Evolutionary conservation across 345 rosid genomes (phyloP).

Genomic region (Brassica incana): DNA sequence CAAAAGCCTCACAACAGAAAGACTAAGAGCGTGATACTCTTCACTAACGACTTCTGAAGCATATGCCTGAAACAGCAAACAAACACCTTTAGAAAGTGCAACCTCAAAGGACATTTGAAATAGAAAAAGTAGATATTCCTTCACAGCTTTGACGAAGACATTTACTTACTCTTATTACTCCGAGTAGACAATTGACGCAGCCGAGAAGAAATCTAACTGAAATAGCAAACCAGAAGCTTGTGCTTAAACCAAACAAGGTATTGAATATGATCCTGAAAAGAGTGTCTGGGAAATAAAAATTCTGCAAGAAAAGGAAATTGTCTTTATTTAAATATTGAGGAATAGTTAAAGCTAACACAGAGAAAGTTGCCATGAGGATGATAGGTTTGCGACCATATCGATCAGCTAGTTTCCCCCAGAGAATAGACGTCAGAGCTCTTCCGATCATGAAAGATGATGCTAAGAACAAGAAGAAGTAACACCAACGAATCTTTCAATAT

Average conservation of each 20-base stretch:
- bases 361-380: constrained; percentile 49
- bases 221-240: constrained; percentile 70
- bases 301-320: neutral
- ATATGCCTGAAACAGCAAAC: constrained; percentile 61
- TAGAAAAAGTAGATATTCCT: neutral
- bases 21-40: constrained; percentile 67
- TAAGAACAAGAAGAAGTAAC: constrained; percentile 14
- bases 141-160: neutral
- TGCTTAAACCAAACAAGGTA: constrained; percentile 65
- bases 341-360: constrained; percentile 53
- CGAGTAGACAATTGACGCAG: constrained; percentile 60
- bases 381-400: constrained; percentile 79
- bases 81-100: neutral
- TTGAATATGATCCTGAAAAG: constrained; percentile 59
- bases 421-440: constrained; percentile 72
- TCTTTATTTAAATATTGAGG: neutral
- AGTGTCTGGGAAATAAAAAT: neutral
- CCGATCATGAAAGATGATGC: constrained; percentile 88
- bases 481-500: neutral
- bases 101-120: neutral
- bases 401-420: constrained; percentile 82
- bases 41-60: constrained; percentile 70
- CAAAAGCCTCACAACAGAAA: constrained; percentile 60
- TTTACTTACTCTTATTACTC: constrained; percentile 68
- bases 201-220: constrained; percentile 64